Evolutionary conservation across 2,329 filamentous ascomycete species (phyloP).

Genomic region (Alternaria longipes): DNA sequence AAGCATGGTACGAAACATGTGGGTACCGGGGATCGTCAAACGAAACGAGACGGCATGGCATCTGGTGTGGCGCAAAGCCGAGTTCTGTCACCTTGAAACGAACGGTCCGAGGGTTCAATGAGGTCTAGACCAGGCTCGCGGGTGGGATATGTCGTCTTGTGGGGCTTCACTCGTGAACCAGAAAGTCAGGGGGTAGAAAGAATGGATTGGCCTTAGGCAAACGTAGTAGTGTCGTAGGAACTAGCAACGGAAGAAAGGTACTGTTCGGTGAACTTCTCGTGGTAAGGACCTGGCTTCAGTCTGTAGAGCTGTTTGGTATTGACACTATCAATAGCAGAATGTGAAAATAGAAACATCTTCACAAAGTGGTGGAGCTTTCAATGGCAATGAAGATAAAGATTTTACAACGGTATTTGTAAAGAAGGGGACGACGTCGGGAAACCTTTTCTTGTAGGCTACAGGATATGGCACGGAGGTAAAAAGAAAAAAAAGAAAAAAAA

Average conservation of each 20-base stretch:
- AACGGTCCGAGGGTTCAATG: neutral
- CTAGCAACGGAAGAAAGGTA: neutral
- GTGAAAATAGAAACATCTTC: neutral
- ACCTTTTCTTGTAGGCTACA: neutral
- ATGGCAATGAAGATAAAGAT: neutral
- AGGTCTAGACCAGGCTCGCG: neutral
- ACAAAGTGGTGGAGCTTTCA: neutral
- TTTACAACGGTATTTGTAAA: neutral
- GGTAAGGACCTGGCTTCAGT: neutral
- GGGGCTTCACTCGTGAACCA: neutral
- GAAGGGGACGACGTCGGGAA: neutral
- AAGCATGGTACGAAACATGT: conserved; percentile 3
- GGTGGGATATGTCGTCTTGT: neutral
- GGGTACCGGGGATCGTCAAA: neutral
- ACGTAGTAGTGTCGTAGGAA: neutral
- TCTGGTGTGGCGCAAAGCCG: neutral
- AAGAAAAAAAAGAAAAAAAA: no score
- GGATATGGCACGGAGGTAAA: neutral
- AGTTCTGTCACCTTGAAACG: conserved; percentile 2
- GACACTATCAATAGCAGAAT: neutral
- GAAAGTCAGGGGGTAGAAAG: neutral
- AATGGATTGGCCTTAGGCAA: neutral
- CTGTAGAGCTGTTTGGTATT: neutral
- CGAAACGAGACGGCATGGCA: neutral
- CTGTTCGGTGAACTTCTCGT: neutral